Evolutionary conservation across 306 rosid genomes (phyloP), one percentile per base, ranked within the genome.

Genomic region (Malus asiatica): DNA sequence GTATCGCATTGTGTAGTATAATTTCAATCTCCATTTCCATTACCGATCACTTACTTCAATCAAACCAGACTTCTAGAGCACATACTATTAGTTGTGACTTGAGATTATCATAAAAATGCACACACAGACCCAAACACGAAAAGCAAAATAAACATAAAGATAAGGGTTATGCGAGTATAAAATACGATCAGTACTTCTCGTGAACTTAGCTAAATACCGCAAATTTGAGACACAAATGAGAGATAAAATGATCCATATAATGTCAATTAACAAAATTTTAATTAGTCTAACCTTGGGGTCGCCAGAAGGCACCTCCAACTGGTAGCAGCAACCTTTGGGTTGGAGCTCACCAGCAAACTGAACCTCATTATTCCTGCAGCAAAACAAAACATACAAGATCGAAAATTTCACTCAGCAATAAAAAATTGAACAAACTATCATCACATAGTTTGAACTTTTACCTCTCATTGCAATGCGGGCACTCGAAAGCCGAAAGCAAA

Each of bases 291-390:
- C 98, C 97, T 90, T 89, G 4, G 40, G 91, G 78, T 90, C 81
- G 23, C 89, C 91, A 1, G 86, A 78, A 68, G 88, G 89, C 67
- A 95, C 88, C 87, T 79, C 76, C 83, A 95, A 70, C 55, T 71
- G 22, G 83, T 90, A 95, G 82, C 84, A 79, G 79, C 98, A 92
- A 33, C 98, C 98, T 38, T 95, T 91, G 1, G 87, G 90, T 81
- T 92, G 98, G 70, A 95, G 86, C 82, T 95, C 97, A 11, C 98
- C 98, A 8, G 98, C 98, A 88, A 95, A 95, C 92, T 95, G 98
- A 29, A 92, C 97, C 76, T 95, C 97, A 73, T 92, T 95, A 76
- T 92, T 95, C 89, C 97, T 95, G 78, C 53, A 42, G 5, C 23
- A 71, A 38, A 73, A 53, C 71, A 52, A 52, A 79, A 70, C 12